A percentile compares a stretch with the other conserved stretches of the same genome.
Evolutionary conservation across 371 early-diverging fungal genomes (phyloP).

Genomic region (Lichtheimia ramosa): DNA sequence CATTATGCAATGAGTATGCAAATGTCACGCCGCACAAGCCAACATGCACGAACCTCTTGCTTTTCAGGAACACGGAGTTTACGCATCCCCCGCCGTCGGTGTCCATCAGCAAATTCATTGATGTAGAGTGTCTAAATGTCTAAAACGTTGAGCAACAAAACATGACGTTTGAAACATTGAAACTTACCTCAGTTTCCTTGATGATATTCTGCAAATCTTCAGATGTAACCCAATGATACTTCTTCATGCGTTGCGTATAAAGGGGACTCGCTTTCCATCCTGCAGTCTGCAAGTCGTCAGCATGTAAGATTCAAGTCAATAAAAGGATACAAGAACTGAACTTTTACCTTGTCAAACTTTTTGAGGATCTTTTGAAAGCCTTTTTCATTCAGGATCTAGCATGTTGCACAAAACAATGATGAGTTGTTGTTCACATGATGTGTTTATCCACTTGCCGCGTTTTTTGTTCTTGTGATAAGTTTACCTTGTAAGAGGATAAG

Average conservation of each 20-base stretch:
- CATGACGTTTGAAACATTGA: not conserved
- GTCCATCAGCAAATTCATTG: conserved; percentile 66
- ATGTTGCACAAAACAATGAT: too few relatives aligned
- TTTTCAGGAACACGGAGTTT: conserved; percentile 63
- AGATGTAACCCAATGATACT: conserved; percentile 64
- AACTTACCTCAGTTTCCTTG: conserved; percentile 62
- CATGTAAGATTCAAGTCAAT: not conserved
- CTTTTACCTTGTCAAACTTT: conserved; percentile 72
- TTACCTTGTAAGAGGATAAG: conserved; percentile 71
- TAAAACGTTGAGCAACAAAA: too few relatives aligned
- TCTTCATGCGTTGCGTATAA: conserved; percentile 54
- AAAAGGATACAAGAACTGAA: too few relatives aligned
- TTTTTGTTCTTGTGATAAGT: not conserved
- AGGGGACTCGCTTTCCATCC: conserved; percentile 52
- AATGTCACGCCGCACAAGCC: not conserved
- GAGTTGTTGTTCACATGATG: too few relatives aligned
- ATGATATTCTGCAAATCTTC: conserved; percentile 52
- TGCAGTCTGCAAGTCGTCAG: conserved; percentile 27
- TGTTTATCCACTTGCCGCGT: too few relatives aligned
- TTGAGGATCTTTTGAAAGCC: conserved; percentile 79
- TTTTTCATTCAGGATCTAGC: conserved; percentile 65
- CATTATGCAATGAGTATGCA: not conserved
- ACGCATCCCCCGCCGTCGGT: conserved; percentile 67
- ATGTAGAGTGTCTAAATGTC: conserved; percentile 54
- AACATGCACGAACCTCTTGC: conserved; percentile 15